Base-by-base conservation (phyloP, 176 grass and related monocot genomes). In the Triticum timopheevii region DNA sequence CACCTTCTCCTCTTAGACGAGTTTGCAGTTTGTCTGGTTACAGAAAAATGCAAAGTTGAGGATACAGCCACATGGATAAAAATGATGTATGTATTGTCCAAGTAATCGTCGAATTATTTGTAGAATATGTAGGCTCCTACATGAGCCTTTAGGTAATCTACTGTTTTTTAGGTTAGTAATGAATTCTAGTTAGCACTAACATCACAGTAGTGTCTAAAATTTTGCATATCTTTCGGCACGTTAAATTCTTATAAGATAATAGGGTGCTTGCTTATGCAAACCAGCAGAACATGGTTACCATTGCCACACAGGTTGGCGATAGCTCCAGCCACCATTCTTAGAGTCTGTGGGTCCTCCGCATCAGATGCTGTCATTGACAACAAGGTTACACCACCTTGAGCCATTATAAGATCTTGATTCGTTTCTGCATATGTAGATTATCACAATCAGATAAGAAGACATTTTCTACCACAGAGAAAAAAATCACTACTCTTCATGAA, bases 401-500 rank as follows among this genome's bases (percentile, higher is more conserved):
- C 92, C 97, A 99, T 97, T 56, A 99, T 99, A 79, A 99, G 94
- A 89, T 95, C 97, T 90, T 99, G 97, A 82, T 99, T 99, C 67
- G 89, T 97, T 89, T 99, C 97, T 99, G 90, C 69, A 78, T 22
- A 79, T 52, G 20, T 84, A 87, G 69, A 86, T 85, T 73, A 63
- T 72, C 72, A 85, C 45, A 72, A 54, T 77, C 52, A 79, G 13
- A 76, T 73, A 47, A 81, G 34, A 80, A 76, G 13, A 81, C 66
- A 79, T 76, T 80, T 42, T 82, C 44, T 52, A 82, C n/a, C 72
- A 85, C 4, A 23, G 12, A 68, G 38, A 64, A 58, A 12, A 71
- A 40, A 17, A 52, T 67, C 28, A 69, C 24, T 65, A 56, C 39
- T 11, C 52, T 78, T 81, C n/a, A 24, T 72, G 71, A 75, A 88